Conservation (phyloP, 78 protist species). For the Anaeramoeba flamelloides region DNA sequence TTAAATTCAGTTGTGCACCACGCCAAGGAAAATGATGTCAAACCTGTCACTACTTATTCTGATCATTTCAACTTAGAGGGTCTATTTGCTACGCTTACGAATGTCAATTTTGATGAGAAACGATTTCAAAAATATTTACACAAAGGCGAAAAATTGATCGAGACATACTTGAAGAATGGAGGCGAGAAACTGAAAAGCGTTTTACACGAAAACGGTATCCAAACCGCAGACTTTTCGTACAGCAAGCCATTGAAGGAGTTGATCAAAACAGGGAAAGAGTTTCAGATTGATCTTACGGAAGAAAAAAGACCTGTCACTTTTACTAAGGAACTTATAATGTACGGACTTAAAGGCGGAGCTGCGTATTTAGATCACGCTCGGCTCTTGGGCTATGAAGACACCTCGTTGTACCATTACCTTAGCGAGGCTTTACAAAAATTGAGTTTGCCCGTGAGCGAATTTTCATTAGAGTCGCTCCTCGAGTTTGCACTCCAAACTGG, state of each 20-base stretch:
- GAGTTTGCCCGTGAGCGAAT: not conserved
- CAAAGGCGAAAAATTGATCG: not conserved
- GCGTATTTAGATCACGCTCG: not conserved
- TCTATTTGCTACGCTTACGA: conserved; percentile 50
- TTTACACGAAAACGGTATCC: not conserved
- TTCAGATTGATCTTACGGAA: too few relatives aligned
- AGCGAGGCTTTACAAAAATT: not conserved
- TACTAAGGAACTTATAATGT: conserved; percentile 31
- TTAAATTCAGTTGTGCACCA: conserved; percentile 7
- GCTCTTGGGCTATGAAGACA: not conserved
- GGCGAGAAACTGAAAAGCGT: too few relatives aligned
- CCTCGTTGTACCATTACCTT: not conserved
- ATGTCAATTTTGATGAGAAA: conserved; percentile 40
- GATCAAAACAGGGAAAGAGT: not conserved
- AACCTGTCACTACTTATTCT: not conserved
- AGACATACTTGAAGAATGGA: not conserved
- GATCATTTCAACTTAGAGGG: conserved; percentile 10
- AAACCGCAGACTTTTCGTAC: not conserved
- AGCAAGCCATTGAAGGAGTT: not conserved
- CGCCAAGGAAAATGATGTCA: not conserved
- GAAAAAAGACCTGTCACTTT: not conserved
- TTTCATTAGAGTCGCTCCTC: not conserved
- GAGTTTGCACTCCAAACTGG: conserved; percentile 20
- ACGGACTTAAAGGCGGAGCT: conserved; percentile 53
- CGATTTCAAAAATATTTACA: conserved; percentile 13